phyloP scores from a whole-genome alignment of 202 grass and related monocot species.

The Eragrostis tef region DNA sequence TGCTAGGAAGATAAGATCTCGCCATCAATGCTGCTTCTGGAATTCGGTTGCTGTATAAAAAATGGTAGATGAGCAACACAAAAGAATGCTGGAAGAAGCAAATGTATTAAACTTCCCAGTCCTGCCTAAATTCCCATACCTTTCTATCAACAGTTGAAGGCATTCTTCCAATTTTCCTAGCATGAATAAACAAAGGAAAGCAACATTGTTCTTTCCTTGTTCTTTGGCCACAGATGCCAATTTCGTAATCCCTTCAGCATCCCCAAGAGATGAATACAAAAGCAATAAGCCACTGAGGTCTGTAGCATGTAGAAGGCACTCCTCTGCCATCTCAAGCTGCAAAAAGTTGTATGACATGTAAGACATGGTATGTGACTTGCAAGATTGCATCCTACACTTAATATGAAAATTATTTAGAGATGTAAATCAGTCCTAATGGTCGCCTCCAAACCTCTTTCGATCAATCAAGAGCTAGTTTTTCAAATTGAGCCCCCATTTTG shows the following conservation, averaged over 20 bases:
- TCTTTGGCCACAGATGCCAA: slow-evolving; percentile 67
- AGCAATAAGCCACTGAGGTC: slow-evolving; percentile 80
- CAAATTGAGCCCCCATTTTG: no score
- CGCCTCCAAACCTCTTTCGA: no score
- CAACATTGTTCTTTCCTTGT: slow-evolving; percentile 82
- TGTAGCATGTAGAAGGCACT: slow-evolving; percentile 65
- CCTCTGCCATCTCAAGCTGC: slow-evolving; percentile 83
- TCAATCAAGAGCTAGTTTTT: no score
- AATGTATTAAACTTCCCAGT: slow-evolving; percentile 21
- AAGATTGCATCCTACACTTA: background rate
- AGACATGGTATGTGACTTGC: slow-evolving; percentile 11
- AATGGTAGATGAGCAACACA: slow-evolving; percentile 31
- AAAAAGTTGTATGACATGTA: slow-evolving; percentile 44
- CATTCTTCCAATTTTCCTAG: slow-evolving; percentile 83
- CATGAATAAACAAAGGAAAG: slow-evolving; percentile 80
- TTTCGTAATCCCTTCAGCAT: slow-evolving; percentile 71
- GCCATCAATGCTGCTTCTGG: slow-evolving; percentile 85
- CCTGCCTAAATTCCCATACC: slow-evolving; percentile 41
- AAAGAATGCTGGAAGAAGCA: slow-evolving; percentile 9
- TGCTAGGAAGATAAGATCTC: slow-evolving; percentile 83
- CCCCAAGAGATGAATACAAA: slow-evolving; percentile 75
- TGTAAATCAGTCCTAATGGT: no score
- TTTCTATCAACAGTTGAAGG: slow-evolving; percentile 76
- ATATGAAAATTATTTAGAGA: background rate
- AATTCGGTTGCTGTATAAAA: slow-evolving; percentile 69